These are phyloP conservation scores for Scutellaria minor DNA, from an alignment of 257 asterid genomes.

Conservation along the genomic window DNA sequence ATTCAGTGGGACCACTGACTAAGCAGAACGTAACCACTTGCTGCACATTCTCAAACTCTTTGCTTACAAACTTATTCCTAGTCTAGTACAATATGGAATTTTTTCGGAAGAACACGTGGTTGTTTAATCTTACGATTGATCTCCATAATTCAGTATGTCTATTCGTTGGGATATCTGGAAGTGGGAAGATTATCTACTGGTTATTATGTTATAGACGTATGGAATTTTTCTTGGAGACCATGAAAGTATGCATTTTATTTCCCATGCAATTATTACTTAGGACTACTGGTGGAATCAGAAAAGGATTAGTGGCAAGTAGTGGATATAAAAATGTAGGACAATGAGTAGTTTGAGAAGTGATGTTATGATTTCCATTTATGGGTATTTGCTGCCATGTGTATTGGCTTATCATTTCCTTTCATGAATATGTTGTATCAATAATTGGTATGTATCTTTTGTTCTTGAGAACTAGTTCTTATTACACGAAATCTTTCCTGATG, in stretches of 20 bases:
- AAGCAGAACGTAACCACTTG: constrained; percentile 1
- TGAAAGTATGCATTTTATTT: background rate
- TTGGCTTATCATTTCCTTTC: background rate
- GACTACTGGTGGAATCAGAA: constrained; percentile 8
- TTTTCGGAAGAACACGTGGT: background rate
- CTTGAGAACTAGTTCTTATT: background rate
- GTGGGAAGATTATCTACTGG: constrained; percentile 5
- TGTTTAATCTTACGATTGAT: background rate
- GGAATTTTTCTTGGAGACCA: constrained; percentile 2
- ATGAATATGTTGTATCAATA: background rate
- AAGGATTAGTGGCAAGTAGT: background rate
- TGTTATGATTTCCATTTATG: background rate
- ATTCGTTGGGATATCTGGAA: constrained; percentile 8
- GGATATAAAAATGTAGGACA: background rate
- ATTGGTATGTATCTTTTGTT: background rate
- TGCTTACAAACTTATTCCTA: background rate
- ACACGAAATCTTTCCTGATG: background rate
- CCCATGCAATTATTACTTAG: background rate
- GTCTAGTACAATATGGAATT: background rate
- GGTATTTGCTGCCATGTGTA: constrained; percentile 7
- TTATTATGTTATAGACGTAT: background rate
- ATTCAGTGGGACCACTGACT: constrained; percentile 1
- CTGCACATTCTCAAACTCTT: background rate
- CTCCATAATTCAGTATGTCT: background rate
- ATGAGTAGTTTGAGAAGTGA: constrained; percentile 7